Percentiles rank a stretch among this genome's conserved stretches.
phyloP scores from a whole-genome alignment of 2,329 filamentous ascomycete species.

The Neonectria sp. region DNA sequence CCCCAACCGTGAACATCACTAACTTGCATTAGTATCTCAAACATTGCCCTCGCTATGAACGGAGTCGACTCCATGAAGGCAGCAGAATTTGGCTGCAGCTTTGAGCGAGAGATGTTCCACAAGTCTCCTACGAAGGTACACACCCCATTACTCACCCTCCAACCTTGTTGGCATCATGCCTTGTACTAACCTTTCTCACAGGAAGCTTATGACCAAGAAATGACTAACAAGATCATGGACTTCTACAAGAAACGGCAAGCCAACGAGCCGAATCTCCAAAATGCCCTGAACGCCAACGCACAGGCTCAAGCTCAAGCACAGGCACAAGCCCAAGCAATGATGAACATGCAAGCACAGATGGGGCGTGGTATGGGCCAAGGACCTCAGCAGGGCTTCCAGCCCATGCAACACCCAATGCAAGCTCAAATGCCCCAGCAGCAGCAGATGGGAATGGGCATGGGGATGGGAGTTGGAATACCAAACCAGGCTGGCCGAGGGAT shows the following conservation, averaged over 20 bases:
- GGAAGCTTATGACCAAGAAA: slow-evolving; percentile 66
- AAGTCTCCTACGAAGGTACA: slow-evolving; percentile 65
- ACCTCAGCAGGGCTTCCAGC: slow-evolving; percentile 69
- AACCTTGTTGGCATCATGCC: slow-evolving; percentile 1
- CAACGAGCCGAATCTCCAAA: slow-evolving; percentile 65
- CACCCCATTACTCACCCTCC: neutral
- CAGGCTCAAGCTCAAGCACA: slow-evolving; percentile 59
- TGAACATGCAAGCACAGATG: slow-evolving; percentile 69
- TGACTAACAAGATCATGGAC: slow-evolving; percentile 63
- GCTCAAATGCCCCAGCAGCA: slow-evolving; percentile 64
- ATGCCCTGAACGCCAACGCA: slow-evolving; percentile 63
- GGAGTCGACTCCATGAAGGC: slow-evolving; percentile 58
- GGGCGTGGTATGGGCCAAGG: slow-evolving; percentile 65
- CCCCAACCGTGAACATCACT: slow-evolving; percentile 30
- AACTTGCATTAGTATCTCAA: slow-evolving; percentile 61
- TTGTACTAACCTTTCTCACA: slow-evolving; percentile 49
- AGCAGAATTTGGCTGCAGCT: slow-evolving; percentile 59
- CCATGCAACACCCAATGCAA: slow-evolving; percentile 73
- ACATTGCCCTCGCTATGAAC: slow-evolving; percentile 63
- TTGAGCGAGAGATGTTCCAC: slow-evolving; percentile 64
- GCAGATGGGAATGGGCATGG: slow-evolving; percentile 49
- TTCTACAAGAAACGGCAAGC: slow-evolving; percentile 66
- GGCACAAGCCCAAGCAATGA: slow-evolving; percentile 61
- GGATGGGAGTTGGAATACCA: slow-evolving; percentile 59
- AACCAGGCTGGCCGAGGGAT: slow-evolving; percentile 58